These are phyloP conservation scores for Lipomyces mesembrius DNA, from an alignment of 805 yeast genomes.

Conservation along the genomic window DNA sequence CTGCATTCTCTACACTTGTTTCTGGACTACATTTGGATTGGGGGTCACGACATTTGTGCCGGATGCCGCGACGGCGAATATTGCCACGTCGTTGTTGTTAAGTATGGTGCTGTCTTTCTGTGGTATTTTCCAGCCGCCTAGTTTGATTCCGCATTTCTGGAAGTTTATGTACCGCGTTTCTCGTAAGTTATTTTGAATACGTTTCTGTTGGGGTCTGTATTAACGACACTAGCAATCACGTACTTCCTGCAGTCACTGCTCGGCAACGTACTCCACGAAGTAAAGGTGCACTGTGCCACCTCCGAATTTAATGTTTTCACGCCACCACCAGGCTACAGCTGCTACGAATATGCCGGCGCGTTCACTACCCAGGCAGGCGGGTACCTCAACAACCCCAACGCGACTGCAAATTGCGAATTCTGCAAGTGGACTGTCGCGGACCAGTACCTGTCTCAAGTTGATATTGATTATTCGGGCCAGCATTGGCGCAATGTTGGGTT, in stretches of 20 bases:
- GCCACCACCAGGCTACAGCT: conserved; percentile 67
- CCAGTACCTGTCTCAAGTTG: conserved; percentile 44
- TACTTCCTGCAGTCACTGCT: conserved; percentile 67
- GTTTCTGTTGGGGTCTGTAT: background rate
- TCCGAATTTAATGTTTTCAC: conserved; percentile 56
- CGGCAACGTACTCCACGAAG: conserved; percentile 54
- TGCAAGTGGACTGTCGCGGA: conserved; percentile 33
- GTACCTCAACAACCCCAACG: conserved; percentile 40
- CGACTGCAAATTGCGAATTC: conserved; percentile 41
- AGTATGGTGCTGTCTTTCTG: conserved; percentile 66
- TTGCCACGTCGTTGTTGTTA: conserved; percentile 59
- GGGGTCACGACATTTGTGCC: conserved; percentile 63
- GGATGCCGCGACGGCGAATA: conserved; percentile 69
- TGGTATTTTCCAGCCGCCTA: conserved; percentile 66
- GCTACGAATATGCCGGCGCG: conserved; percentile 57
- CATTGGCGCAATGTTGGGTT: conserved; percentile 74
- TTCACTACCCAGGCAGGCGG: conserved; percentile 50
- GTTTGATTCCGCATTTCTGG: conserved; percentile 80
- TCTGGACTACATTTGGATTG: conserved; percentile 58
- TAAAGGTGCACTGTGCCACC: conserved; percentile 55
- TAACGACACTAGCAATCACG: conserved; percentile 52
- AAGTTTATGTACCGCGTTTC: conserved; percentile 77
- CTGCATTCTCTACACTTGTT: conserved; percentile 56
- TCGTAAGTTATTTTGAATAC: conserved; percentile 46
- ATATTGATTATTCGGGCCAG: conserved; percentile 49